phyloP scores from a whole-genome alignment of 2,329 filamentous ascomycete genomes.

The Cladophialophora yegresii region DNA sequence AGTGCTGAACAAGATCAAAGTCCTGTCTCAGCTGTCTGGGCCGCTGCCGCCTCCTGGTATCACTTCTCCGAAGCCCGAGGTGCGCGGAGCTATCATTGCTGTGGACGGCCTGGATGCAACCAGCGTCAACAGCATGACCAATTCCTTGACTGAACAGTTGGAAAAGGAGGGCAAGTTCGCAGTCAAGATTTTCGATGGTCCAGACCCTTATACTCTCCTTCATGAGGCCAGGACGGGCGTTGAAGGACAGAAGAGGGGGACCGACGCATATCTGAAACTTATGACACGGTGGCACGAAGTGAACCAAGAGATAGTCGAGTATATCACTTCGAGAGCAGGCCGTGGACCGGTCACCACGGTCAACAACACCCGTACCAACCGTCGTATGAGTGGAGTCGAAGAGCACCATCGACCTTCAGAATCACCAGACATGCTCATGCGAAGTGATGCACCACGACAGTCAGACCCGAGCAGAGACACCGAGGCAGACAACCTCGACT shows the following conservation, averaged over 20 bases:
- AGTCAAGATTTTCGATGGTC: conserved; percentile 54
- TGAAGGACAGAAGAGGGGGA: conserved; percentile 32
- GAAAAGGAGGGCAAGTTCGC: conserved; percentile 55
- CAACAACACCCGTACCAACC: conserved; percentile 7
- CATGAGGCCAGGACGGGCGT: conserved; percentile 23
- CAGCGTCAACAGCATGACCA: conserved; percentile 66
- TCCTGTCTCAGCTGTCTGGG: conserved; percentile 74
- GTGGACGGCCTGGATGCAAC: conserved; percentile 72
- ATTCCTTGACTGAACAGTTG: conserved; percentile 61
- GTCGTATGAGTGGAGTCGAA: conserved; percentile 1
- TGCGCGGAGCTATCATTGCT: conserved; percentile 77
- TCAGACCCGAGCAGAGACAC: background rate
- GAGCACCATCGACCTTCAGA: background rate
- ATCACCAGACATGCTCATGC: background rate
- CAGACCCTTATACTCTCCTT: conserved; percentile 37
- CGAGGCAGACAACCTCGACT: conserved; percentile 1
- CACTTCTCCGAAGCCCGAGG: conserved; percentile 44
- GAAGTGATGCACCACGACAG: background rate
- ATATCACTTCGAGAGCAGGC: conserved; percentile 49
- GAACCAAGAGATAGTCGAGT: conserved; percentile 68
- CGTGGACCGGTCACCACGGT: conserved; percentile 1
- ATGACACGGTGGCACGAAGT: conserved; percentile 75
- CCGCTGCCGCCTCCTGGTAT: conserved; percentile 54
- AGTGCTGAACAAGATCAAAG: conserved; percentile 72
- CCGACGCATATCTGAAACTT: conserved; percentile 63